These are phyloP conservation scores for Suillus luteus DNA, from an alignment of 768 basidiomycete genomes.

Conservation along the genomic window DNA sequence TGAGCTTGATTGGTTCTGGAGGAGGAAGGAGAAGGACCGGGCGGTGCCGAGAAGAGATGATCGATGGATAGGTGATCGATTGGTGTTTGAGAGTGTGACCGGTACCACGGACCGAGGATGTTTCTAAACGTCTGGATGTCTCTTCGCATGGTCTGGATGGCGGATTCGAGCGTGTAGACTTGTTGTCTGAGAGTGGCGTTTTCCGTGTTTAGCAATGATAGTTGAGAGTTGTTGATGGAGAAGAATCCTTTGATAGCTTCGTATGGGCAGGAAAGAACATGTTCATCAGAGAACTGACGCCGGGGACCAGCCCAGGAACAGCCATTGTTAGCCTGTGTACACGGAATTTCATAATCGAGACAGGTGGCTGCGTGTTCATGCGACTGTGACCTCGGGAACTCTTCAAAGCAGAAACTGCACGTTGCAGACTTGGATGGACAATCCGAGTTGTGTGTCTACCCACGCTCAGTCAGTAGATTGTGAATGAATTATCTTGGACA, in stretches of 20 bases:
- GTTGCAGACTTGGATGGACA: conserved; percentile 39
- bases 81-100: conserved; percentile 28
- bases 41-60: conserved; percentile 14
- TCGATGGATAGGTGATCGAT: conserved; percentile 16
- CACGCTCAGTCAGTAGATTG: conserved; percentile 10
- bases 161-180: conserved; percentile 59
- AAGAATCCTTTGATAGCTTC: conserved; percentile 65
- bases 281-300: conserved; percentile 34
- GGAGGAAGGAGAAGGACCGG: conserved; percentile 19
- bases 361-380: conserved; percentile 42
- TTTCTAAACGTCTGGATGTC: conserved; percentile 58
- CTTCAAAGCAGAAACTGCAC: conserved; percentile 44
- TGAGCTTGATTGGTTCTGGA: conserved; percentile 22
- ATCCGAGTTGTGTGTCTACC: conserved; percentile 40
- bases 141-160: conserved; percentile 48
- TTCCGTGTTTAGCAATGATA: conserved; percentile 55
- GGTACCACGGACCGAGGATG: conserved; percentile 70
- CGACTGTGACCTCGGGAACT: conserved; percentile 37
- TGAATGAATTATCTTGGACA: conserved; percentile 10
- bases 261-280: conserved; percentile 52
- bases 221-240: conserved; percentile 40
- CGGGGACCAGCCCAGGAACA: conserved; percentile 57
- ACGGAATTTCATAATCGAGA: conserved; percentile 39
- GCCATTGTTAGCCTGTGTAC: conserved; percentile 50
- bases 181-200: conserved; percentile 63